Conservation (phyloP, 768 basidiomycete genomes). For the Lentinus brumalis region DNA sequence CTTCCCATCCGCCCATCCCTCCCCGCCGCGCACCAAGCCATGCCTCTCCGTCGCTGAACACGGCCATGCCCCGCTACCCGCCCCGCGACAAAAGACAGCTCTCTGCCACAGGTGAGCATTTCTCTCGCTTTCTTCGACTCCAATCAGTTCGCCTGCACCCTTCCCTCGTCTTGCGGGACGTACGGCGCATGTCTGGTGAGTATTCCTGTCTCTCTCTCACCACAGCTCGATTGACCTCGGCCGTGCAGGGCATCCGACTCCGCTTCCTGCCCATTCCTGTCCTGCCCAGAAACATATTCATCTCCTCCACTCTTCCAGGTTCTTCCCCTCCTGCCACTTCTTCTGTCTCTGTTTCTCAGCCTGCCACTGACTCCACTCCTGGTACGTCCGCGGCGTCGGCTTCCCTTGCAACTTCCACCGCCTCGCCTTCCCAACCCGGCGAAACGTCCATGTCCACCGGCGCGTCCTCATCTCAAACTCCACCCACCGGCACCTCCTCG, state of each 20-base stretch:
- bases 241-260: background rate
- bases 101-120: slow-evolving; percentile 10
- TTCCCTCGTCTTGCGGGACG: background rate
- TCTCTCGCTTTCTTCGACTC: background rate
- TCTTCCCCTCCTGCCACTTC: slow-evolving; percentile 20
- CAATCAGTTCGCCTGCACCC: background rate
- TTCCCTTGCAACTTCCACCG: slow-evolving; percentile 18
- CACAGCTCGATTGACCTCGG: background rate
- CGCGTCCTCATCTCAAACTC: background rate
- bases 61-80: slow-evolving; percentile 4
- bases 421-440: slow-evolving; percentile 4
- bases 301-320: slow-evolving; percentile 15
- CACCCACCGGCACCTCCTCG: background rate
- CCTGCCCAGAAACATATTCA: slow-evolving; percentile 1
- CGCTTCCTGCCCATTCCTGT: background rate
- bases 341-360: slow-evolving; percentile 22
- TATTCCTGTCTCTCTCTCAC: background rate
- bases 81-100: slow-evolving; percentile 3
- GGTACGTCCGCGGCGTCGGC: slow-evolving; percentile 23
- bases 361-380: slow-evolving; percentile 20
- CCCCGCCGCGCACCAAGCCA: background rate
- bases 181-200: background rate
- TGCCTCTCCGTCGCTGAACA: slow-evolving; percentile 1
- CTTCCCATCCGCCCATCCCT: background rate
- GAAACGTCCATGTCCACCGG: slow-evolving; percentile 10